Base-by-base conservation (phyloP, 2,329 filamentous ascomycete genomes). In the Fusarium guadeloupense region DNA sequence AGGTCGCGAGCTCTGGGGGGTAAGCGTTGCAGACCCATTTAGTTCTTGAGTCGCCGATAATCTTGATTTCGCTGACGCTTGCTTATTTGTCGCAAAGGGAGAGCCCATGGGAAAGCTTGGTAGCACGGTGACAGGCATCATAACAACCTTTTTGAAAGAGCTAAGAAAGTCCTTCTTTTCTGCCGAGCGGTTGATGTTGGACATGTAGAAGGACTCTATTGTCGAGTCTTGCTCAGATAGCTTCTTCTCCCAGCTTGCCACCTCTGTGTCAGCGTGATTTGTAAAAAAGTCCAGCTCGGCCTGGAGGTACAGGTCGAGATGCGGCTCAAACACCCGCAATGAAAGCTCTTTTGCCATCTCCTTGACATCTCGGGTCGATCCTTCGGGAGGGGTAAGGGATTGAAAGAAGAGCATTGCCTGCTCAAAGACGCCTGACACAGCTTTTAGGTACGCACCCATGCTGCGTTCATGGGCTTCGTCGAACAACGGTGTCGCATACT, bases 71-170 rank as follows among this genome's bases (percentile, higher is more conserved):
- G 62, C 25, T 12, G 64, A 49, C 9, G 75, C 55, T 1, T 79
- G 71, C 48, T 79, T 82, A 41, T 70, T 72, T 30, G 75, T 76
- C 57, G 77, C 82, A 70, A 87, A 91, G 49, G 83, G 83, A n/a
- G 80, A 85, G 9, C 81, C 80, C 43, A 85, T 78, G 6, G 85
- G 76, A 57, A 92, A 85, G 40, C 85, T 88, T 2, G 92, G 91
- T 5, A 98, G 80, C 9, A 93, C 94, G 46, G 92, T 96, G 42
- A 99, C 94, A 3, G 95, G 95, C 88, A 97, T 96, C 93, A 99
- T 97, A 64, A 99, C 91, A 9, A 99, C 95, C 75, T 98, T 98
- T 72, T 93, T 97, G 81, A 99, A 99, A 0, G 93, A 97, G 39
- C 89, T 95, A 59, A 99, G 74, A 69, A 99, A 99, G 73, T 99